A percentile compares a stretch with the other conserved stretches of the same genome.
Evolutionary conservation across 805 yeast genomes (phyloP).

Genomic region (Starmerella asiatica): DNA sequence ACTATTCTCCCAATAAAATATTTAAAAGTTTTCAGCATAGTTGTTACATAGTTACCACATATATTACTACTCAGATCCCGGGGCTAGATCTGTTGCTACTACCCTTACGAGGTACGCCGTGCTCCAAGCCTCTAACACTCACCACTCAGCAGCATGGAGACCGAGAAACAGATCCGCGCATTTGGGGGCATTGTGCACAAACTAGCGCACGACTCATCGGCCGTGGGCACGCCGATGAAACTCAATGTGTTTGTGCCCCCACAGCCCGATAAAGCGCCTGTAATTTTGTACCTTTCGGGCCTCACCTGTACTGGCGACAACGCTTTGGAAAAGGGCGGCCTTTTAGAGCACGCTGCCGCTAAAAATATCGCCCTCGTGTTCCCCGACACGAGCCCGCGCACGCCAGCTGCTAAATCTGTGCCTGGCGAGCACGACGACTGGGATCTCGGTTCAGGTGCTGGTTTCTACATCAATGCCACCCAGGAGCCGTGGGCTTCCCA

Average conservation of each 20-base stretch:
- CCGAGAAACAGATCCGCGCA: constrained; percentile 13
- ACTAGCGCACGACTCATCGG: constrained; percentile 54
- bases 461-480: constrained; percentile 82
- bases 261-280: constrained; percentile 45
- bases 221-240: constrained; percentile 60
- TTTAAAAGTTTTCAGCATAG: too few species aligned
- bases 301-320: constrained; percentile 88
- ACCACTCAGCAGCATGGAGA: constrained; percentile 2
- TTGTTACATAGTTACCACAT: too few species aligned
- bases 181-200: constrained; percentile 70
- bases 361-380: constrained; percentile 78
- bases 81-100: too few species aligned
- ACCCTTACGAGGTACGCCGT: too few species aligned
- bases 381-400: constrained; percentile 93
- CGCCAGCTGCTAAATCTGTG: constrained; percentile 41
- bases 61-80: too few species aligned
- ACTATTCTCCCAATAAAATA: too few species aligned
- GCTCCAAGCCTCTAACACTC: too few species aligned
- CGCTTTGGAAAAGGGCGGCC: constrained; percentile 77
- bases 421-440: constrained; percentile 72
- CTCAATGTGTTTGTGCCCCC: constrained; percentile 74
- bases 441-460: constrained; percentile 93
- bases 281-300: constrained; percentile 70
- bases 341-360: constrained; percentile 59
- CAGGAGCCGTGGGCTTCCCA: constrained; percentile 53